Evolutionary conservation across 352 stramenopile genomes (phyloP).

Genomic region (Phytophthora megakarya): DNA sequence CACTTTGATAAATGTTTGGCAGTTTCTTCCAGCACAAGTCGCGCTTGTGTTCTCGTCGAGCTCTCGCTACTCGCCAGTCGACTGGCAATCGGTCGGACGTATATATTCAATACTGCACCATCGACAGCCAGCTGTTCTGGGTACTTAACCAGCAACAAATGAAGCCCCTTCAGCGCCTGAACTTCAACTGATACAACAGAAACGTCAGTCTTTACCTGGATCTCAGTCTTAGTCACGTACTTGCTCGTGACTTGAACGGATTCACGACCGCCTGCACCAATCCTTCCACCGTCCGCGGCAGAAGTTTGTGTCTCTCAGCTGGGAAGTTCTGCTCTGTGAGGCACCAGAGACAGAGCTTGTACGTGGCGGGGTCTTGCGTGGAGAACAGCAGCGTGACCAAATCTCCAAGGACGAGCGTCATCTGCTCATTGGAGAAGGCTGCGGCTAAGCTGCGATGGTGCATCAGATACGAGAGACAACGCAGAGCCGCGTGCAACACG

Average conservation of each 20-base stretch:
- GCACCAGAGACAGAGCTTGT: constrained; percentile 75
- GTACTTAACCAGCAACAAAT: constrained; percentile 59
- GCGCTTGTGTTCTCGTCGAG: constrained; percentile 49
- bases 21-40: constrained; percentile 55
- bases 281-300: constrained; percentile 61
- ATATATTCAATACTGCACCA: constrained; percentile 44
- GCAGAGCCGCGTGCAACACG: constrained; percentile 40
- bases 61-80: constrained; percentile 56
- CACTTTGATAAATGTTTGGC: constrained; percentile 38
- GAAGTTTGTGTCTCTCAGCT: constrained; percentile 44
- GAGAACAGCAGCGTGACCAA: constrained; percentile 56
- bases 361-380: constrained; percentile 59
- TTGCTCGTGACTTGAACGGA: constrained; percentile 68
- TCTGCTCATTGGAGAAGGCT: constrained; percentile 42
- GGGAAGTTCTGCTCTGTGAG: constrained; percentile 68
- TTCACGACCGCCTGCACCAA: constrained; percentile 75
- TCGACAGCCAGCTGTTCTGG: constrained; percentile 40
- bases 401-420: constrained; percentile 53
- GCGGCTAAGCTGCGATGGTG: constrained; percentile 49
- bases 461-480: constrained; percentile 76
- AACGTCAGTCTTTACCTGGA: constrained; percentile 5
- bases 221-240: constrained; percentile 36
- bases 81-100: constrained; percentile 57
- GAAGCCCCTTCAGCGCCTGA: constrained; percentile 66
- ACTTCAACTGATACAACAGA: constrained; percentile 48